Conservation (phyloP, 306 rosid genomes). For the Lagenaria siceraria region DNA sequence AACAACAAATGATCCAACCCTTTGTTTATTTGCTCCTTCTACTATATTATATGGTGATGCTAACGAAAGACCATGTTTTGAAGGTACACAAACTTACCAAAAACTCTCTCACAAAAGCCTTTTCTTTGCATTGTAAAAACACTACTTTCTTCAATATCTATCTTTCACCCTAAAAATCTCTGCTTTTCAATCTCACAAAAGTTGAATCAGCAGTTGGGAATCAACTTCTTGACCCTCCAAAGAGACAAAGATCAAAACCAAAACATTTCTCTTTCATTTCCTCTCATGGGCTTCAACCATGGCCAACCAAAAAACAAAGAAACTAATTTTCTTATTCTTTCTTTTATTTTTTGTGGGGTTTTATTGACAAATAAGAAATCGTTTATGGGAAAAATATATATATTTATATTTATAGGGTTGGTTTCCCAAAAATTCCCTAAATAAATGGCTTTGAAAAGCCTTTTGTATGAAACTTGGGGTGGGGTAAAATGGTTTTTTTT, state of each 20-base stretch:
- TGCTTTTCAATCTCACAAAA: background rate
- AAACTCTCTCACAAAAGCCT: background rate
- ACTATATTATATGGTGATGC: background rate
- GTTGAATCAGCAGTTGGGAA: background rate
- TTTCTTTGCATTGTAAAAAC: background rate
- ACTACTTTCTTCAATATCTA: background rate
- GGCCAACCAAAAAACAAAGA: background rate
- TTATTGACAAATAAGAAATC: constrained; percentile 1
- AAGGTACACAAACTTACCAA: constrained; percentile 2
- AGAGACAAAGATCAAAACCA: background rate
- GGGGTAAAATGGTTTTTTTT: background rate
- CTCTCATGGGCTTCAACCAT: constrained; percentile 1
- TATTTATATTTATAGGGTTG: background rate
- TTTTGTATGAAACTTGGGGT: background rate
- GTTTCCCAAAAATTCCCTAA: background rate
- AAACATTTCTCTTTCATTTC: background rate
- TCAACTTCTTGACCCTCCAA: background rate
- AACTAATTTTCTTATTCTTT: background rate
- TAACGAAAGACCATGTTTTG: background rate
- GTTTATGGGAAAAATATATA: too few relatives aligned
- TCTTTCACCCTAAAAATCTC: background rate
- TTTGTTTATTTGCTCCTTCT: background rate
- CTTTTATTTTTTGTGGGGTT: background rate
- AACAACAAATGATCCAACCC: background rate
- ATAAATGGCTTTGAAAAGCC: background rate